Conservation (phyloP, 371 early-diverging fungal species). For the Zychaea mexicana region DNA sequence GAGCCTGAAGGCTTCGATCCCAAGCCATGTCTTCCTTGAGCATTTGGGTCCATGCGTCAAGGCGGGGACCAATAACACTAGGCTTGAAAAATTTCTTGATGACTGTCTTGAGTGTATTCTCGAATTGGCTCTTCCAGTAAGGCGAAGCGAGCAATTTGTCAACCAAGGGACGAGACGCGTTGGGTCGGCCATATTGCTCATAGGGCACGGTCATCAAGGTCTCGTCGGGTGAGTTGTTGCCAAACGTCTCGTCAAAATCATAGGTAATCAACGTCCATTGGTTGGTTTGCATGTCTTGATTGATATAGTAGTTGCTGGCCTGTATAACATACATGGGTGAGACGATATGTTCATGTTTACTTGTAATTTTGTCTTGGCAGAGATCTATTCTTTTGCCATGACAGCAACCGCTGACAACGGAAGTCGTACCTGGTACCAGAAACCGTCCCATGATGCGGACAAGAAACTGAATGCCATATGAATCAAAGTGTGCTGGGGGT, state of each 20-base stretch:
- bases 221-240: slow-evolving; percentile 24
- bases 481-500: slow-evolving; percentile 38
- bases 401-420: no score
- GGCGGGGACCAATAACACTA: slow-evolving; percentile 42
- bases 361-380: no score
- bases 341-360: no score
- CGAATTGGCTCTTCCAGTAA: slow-evolving; percentile 47
- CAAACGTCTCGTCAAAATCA: slow-evolving; percentile 61
- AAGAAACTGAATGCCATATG: slow-evolving; percentile 50
- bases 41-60: slow-evolving; percentile 52
- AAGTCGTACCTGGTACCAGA: slow-evolving; percentile 42
- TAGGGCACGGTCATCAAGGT: slow-evolving; percentile 30
- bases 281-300: slow-evolving; percentile 41
- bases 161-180: slow-evolving; percentile 38
- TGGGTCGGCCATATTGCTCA: slow-evolving; percentile 38
- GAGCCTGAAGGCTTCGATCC: slow-evolving; percentile 41
- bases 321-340: no score
- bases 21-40: slow-evolving; percentile 55
- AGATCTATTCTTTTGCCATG: no score
- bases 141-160: slow-evolving; percentile 43
- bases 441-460: slow-evolving; percentile 49
- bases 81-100: slow-evolving; percentile 59
- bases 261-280: slow-evolving; percentile 59
- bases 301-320: slow-evolving; percentile 53
- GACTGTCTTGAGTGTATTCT: slow-evolving; percentile 48